Evolutionary conservation across 495 filamentous ascomycete species (phyloP).

Genomic region (Xylaria telfairii): DNA sequence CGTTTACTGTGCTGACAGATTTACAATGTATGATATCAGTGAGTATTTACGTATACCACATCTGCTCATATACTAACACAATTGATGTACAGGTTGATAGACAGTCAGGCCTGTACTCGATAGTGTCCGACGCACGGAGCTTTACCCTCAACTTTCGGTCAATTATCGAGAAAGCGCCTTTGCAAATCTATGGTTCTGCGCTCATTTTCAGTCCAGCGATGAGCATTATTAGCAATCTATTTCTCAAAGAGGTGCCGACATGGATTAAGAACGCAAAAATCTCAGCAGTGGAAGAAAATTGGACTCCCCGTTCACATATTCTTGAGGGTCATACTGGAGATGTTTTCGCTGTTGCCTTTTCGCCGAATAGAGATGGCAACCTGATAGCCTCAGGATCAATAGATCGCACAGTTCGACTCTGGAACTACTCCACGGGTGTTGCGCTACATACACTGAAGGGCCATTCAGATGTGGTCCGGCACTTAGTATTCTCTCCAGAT

Average conservation of each 20-base stretch:
- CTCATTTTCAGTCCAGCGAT: constrained; percentile 29
- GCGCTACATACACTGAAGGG: not conserved
- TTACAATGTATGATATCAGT: not conserved
- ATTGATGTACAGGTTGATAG: not conserved
- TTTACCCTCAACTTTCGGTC: constrained; percentile 27
- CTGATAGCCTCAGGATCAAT: not conserved
- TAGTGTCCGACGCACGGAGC: constrained; percentile 15
- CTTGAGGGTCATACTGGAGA: not conserved
- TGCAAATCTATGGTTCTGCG: constrained; percentile 32
- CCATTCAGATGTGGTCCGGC: too few relatives aligned
- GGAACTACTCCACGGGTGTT: not conserved
- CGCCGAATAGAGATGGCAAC: not conserved
- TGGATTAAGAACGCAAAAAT: not conserved
- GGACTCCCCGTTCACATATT: not conserved
- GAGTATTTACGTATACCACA: not conserved
- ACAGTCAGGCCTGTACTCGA: too few relatives aligned
- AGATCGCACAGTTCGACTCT: not conserved
- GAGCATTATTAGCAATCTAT: constrained; percentile 11
- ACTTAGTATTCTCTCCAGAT: too few relatives aligned
- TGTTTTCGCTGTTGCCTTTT: not conserved
- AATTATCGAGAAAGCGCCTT: constrained; percentile 27
- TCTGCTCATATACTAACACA: not conserved
- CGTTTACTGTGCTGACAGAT: not conserved
- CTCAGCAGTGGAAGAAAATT: not conserved
- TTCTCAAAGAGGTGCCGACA: not conserved